Evolutionary conservation across 2,329 filamentous ascomycete species (phyloP), one percentile per base, ranked within the genome.

Genomic region (Fusarium sp.): DNA sequence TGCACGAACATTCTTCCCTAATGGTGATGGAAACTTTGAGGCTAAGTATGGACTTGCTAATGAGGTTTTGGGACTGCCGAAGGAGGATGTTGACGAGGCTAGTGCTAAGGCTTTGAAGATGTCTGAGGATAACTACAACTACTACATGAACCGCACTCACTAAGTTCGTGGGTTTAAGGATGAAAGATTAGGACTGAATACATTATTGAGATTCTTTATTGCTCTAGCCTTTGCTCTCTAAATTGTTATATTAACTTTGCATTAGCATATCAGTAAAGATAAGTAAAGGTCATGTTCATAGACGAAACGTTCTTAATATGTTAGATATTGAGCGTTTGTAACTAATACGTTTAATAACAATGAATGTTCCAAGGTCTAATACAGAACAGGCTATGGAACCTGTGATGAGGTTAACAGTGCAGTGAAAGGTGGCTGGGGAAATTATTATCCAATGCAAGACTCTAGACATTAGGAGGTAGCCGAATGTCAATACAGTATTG

Each of bases 31-130:
- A 8, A 81, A 83, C 66, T 83, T 84, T 59, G 79, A 76, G 37
- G 82, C 80, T 54, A 79, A 78, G 37, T 37, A 78, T 14, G 75
- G 75, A 1, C 59, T 78, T 16, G 76, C 69, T 4, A 92, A 92
- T 66, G 82, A 84, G 16, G 70, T 80, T 7, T 77, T 92, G n/a
- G 86, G 83, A 0, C 77, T 92, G 73, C 84, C 86, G 0, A 79
- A 85, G 65, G 90, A 91, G 76, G 82, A 85, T 45, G 67, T 91
- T 47, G 88, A 92, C 70, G 83, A 86, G 64, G 79, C 80, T 25
- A 92, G 86, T 0, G 83, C 80, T 75, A 75, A 76, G 25, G 86
- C 83, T 0, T 69, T 90, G 0, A 79, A 83, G 10, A 75, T 86
- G 79, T 57, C 72, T 3, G 57, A 75, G 14, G 49, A 25, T 1